Conservation (phyloP, 805 yeast species). For the Starmerella gropengiesseri region DNA sequence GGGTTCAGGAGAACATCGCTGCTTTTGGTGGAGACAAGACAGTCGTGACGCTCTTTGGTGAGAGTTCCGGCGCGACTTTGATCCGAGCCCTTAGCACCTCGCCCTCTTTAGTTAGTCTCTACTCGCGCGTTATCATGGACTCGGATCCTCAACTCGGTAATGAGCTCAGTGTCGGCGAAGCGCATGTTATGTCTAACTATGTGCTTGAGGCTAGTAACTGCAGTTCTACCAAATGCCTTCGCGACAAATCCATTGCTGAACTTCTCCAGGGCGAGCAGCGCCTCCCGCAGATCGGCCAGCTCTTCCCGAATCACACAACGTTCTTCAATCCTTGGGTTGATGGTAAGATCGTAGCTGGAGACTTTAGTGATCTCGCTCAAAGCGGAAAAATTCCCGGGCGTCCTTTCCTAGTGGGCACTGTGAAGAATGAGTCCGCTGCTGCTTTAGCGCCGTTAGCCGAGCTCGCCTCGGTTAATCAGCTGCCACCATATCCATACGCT, state of each 20-base stretch:
- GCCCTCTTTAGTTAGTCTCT: neutral
- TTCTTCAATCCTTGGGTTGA: conserved; percentile 4
- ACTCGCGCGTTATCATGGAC: neutral
- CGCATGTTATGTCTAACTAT: neutral
- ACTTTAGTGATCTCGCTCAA: neutral
- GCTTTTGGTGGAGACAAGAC: neutral
- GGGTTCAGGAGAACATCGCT: neutral
- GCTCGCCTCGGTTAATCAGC: neutral
- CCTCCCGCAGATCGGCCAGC: neutral
- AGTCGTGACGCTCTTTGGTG: neutral
- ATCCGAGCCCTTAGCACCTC: neutral
- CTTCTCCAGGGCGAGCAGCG: neutral
- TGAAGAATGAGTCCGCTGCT: neutral
- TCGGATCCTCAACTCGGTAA: conserved; percentile 1
- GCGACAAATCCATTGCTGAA: neutral
- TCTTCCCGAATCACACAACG: neutral
- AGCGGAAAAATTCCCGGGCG: neutral
- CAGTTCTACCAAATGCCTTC: neutral
- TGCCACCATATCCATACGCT: neutral
- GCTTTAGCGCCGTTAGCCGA: neutral
- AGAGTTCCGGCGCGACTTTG: conserved; percentile 3
- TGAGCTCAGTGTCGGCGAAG: neutral
- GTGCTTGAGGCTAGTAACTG: conserved; percentile 1
- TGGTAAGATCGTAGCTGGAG: neutral
- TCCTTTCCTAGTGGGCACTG: neutral